Percentiles rank a stretch among this genome's conserved stretches.
These are phyloP conservation scores for Yarrowia sp. DNA, from an alignment of 805 yeast genomes.

Conservation along the genomic window DNA sequence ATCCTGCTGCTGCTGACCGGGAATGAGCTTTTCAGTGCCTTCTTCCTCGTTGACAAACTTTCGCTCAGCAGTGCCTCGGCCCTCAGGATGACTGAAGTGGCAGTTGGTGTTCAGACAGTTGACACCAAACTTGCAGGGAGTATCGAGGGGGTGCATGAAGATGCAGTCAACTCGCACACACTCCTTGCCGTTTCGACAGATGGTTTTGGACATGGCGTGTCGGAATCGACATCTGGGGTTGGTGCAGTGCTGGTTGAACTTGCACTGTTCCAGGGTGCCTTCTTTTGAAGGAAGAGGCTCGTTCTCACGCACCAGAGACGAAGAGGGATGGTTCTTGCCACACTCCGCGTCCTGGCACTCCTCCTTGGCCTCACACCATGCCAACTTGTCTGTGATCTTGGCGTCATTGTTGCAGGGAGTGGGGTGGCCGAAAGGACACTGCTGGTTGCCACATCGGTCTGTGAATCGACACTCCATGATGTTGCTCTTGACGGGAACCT, in stretches of 20 bases:
- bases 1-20: constrained; percentile 2
- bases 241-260: constrained; percentile 77
- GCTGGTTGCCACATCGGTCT: constrained; percentile 71
- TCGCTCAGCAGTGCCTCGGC: constrained; percentile 21
- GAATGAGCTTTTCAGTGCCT: constrained; percentile 15
- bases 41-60: constrained; percentile 18
- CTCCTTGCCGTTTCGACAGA: constrained; percentile 82
- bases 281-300: constrained; percentile 44
- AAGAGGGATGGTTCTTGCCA: constrained; percentile 82
- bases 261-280: constrained; percentile 79
- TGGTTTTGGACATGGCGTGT: constrained; percentile 75
- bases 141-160: constrained; percentile 75
- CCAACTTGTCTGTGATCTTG: constrained; percentile 62
- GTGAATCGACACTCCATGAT: constrained; percentile 75
- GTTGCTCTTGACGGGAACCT: constrained; percentile 57
- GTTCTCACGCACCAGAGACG: constrained; percentile 55
- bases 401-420: constrained; percentile 83
- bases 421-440: constrained; percentile 91
- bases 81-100: constrained; percentile 80
- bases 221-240: constrained; percentile 81
- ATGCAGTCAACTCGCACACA: constrained; percentile 83
- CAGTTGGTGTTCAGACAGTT: constrained; percentile 77
- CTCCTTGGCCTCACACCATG: constrained; percentile 80
- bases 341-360: constrained; percentile 68
- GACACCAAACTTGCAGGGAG: constrained; percentile 72